Percentiles rank a stretch among this genome's conserved stretches.
These are phyloP conservation scores for Fusarium sp. DNA, from an alignment of 2,329 filamentous ascomycete species.

Conservation along the genomic window DNA sequence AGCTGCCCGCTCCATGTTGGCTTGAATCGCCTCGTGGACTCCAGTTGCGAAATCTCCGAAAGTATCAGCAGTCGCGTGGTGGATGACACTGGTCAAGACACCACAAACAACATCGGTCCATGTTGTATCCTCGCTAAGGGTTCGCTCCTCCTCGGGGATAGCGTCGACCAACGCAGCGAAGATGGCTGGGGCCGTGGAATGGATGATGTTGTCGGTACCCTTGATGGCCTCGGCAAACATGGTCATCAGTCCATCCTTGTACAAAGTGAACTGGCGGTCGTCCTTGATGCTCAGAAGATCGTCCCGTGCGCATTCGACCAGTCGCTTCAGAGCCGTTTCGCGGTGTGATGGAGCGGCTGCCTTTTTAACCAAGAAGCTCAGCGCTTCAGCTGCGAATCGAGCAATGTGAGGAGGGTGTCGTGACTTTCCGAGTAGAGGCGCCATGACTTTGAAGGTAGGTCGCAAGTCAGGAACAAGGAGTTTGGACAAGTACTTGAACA, in stretches of 20 bases:
- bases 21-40: slow-evolving; percentile 64
- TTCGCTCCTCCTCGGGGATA: slow-evolving; percentile 64
- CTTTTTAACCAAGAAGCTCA: slow-evolving; percentile 94
- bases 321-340: slow-evolving; percentile 75
- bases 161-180: slow-evolving; percentile 64
- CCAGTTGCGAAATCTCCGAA: slow-evolving; percentile 76
- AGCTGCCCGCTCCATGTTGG: slow-evolving; percentile 52
- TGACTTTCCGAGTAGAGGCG: slow-evolving; percentile 84
- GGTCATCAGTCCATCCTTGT: slow-evolving; percentile 89
- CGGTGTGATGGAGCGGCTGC: slow-evolving; percentile 82
- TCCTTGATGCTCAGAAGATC: slow-evolving; percentile 70
- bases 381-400: slow-evolving; percentile 91
- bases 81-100: slow-evolving; percentile 82
- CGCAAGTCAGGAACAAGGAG: slow-evolving; percentile 86
- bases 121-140: slow-evolving; percentile 59
- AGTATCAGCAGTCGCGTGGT: slow-evolving; percentile 80
- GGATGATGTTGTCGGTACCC: slow-evolving; percentile 68
- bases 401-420: slow-evolving; percentile 88
- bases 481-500: slow-evolving; percentile 96
- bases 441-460: slow-evolving; percentile 85
- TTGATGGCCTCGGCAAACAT: slow-evolving; percentile 88
- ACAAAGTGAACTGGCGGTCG: slow-evolving; percentile 73
- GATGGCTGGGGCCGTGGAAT: slow-evolving; percentile 69
- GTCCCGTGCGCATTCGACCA: slow-evolving; percentile 78
- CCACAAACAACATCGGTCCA: slow-evolving; percentile 79